phyloP scores from a whole-genome alignment of 768 basidiomycete species.

The Leccinum longicurvipes region DNA sequence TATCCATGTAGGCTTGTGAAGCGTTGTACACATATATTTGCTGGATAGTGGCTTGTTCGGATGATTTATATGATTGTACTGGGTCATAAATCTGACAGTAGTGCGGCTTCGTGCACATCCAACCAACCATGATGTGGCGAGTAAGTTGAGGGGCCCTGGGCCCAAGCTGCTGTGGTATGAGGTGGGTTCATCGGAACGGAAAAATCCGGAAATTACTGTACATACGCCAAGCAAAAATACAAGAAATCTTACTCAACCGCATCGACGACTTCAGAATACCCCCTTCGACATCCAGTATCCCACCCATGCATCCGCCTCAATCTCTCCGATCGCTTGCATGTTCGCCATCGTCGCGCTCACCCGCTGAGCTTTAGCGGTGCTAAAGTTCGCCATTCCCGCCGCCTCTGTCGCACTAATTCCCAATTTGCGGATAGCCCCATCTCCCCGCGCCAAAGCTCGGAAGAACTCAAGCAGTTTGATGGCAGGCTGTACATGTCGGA shows the following conservation, averaged over 20 bases:
- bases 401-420: constrained; percentile 7
- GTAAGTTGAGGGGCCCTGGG: too few relatives aligned
- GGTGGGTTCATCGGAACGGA: too few relatives aligned
- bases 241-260: not conserved
- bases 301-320: constrained; percentile 26
- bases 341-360: constrained; percentile 23
- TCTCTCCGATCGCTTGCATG: constrained; percentile 24
- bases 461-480: constrained; percentile 37
- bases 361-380: constrained; percentile 9
- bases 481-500: constrained; percentile 25
- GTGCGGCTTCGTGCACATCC: too few relatives aligned
- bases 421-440: not conserved
- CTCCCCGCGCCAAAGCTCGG: constrained; percentile 20
- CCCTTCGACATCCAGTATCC: constrained; percentile 25
- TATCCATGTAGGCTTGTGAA: not conserved
- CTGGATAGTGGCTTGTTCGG: too few relatives aligned
- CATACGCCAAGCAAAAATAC: not conserved
- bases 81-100: too few relatives aligned
- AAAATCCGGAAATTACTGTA: too few relatives aligned
- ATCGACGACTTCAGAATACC: constrained; percentile 3
- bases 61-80: too few relatives aligned
- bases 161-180: too few relatives aligned
- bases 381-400: constrained; percentile 20
- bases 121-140: too few relatives aligned
- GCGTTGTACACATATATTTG: not conserved